These are phyloP conservation scores for Penicillium sp. DNA, from an alignment of 2,329 filamentous ascomycete species.

Conservation along the genomic window DNA sequence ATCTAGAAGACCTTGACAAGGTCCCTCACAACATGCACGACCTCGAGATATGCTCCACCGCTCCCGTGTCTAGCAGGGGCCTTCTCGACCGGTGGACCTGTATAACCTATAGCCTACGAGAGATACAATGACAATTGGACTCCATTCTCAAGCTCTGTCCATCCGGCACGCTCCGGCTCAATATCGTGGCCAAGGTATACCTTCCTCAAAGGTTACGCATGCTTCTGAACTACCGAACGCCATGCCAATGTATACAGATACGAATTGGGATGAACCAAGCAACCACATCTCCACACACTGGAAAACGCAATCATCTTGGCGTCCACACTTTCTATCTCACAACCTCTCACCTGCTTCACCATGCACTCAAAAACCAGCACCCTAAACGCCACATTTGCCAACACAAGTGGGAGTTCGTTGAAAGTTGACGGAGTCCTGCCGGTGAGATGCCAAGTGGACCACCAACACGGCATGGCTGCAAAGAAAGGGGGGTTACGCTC, in stretches of 20 bases:
- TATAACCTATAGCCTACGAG: not conserved
- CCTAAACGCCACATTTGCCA: conserved; percentile 6
- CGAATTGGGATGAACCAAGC: not conserved
- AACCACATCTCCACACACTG: not conserved
- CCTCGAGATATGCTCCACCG: conserved; percentile 4
- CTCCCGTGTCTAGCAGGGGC: conserved; percentile 16
- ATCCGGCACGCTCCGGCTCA: conserved; percentile 17
- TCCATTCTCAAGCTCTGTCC: conserved; percentile 6
- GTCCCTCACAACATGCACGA: not conserved
- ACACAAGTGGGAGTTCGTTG: not conserved
- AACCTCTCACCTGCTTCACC: not conserved
- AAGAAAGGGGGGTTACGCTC: conserved; percentile 5
- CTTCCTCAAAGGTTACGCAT: not conserved
- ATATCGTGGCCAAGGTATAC: not conserved
- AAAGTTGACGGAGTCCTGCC: conserved; percentile 2
- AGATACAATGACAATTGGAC: conserved; percentile 11
- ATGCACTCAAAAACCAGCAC: conserved; percentile 6
- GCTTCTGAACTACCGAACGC: conserved; percentile 1
- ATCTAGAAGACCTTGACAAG: not conserved
- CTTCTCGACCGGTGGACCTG: not conserved
- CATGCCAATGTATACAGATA: conserved; percentile 1
- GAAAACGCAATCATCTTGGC: not conserved
- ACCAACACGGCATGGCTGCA: conserved; percentile 16
- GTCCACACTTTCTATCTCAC: not conserved
- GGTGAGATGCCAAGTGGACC: conserved; percentile 15